phyloP scores from a whole-genome alignment of 73 alveolate genomes.

The Paramecium pentaurelia region DNA sequence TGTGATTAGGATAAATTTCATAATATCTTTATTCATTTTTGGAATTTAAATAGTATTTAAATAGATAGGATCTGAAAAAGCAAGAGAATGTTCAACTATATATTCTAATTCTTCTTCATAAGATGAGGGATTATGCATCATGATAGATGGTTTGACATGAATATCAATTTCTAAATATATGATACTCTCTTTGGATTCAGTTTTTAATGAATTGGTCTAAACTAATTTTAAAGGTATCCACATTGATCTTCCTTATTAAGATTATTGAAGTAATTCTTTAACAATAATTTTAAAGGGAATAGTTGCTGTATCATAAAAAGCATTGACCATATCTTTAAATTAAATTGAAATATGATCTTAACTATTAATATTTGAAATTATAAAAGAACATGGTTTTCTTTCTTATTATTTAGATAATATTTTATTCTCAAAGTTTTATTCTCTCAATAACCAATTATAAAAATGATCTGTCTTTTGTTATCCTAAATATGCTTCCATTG shows the following conservation, averaged over 20 bases:
- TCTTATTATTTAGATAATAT: neutral
- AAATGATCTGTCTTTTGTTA: conserved; percentile 16
- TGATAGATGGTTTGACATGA: neutral
- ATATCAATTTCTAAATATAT: conserved; percentile 14
- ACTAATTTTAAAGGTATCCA: conserved; percentile 15
- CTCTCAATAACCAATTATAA: conserved; percentile 23
- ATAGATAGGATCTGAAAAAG: conserved; percentile 20
- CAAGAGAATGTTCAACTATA: neutral
- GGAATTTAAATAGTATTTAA: neutral
- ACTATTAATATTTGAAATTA: neutral
- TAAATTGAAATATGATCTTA: neutral
- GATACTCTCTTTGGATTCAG: neutral
- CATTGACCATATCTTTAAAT: conserved; percentile 15
- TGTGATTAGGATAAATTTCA: neutral
- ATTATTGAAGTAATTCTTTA: neutral
- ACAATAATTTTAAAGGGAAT: neutral
- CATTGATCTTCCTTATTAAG: neutral
- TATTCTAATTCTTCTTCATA: conserved; percentile 10
- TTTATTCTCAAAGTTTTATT: neutral
- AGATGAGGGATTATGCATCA: neutral
- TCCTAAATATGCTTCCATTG: conserved; percentile 10
- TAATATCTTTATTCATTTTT: neutral
- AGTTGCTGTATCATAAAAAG: conserved; percentile 10
- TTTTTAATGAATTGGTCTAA: neutral
- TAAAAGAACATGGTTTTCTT: neutral